Evolutionary conservation across 768 basidiomycete species (phyloP), one percentile per base, ranked within the genome.

Genomic region (Suillus paluster): DNA sequence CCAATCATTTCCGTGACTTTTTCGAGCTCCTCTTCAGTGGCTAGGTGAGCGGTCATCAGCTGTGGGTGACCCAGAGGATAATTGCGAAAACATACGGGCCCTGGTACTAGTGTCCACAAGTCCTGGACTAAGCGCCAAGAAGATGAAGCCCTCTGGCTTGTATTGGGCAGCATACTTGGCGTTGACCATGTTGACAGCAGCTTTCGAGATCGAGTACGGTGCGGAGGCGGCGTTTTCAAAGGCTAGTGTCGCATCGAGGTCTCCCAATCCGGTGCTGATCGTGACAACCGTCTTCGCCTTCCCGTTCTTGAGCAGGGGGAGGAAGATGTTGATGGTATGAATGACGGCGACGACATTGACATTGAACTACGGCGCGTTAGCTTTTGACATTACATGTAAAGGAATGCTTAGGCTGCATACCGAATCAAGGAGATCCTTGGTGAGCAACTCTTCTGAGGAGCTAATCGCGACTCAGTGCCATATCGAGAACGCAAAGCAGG

Each of bases 51-150:
- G 1, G n/a, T 23, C 1, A 41, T 52, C 49, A 54, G 53, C 36
- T 21, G 19, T 8, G 54, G 39, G 5, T 49, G 17, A 36, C 65
- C 57, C 10, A 58, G 19, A 44, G 25, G 44, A 17, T 17, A 3
- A 41, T 50, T 12, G 11, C 21, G 19, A 59, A 30, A 39, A 60
- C 59, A 5, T 54, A 60, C 59, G 59, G 15, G 39, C 21, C 3
- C 23, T 59, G 38, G 55, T 38, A 14, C 36, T 38, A 6, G 53
- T 54, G 36, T 78, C 65, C 8, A 80, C 79, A 8, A 78, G 17
- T 5, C 79, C 80, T 4, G 80, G 79, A 58, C 73, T 75, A 57
- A 80, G 59, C 5, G 75, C 66, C 17, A 80, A 68, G 72, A 79
- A 77, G 2, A 71, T 50, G 61, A 79, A 38, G 10, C 77, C 78